Evolutionary conservation across 1,139 yeast genomes (phyloP).

Genomic region (Taiozyma onychis): DNA sequence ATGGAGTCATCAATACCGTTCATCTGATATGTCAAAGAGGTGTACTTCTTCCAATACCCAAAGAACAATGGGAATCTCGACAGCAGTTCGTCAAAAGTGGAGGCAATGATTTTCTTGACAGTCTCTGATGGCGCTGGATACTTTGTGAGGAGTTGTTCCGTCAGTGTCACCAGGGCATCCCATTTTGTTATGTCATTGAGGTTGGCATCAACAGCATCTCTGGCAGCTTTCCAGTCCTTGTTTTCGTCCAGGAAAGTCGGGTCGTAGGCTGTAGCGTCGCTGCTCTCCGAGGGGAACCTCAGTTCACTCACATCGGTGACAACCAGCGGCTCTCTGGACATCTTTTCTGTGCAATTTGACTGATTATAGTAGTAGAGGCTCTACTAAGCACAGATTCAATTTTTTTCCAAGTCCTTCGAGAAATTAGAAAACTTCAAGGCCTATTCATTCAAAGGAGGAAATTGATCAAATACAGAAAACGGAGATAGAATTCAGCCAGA

Average conservation of each 20-base stretch:
- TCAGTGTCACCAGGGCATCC: slow-evolving; percentile 20
- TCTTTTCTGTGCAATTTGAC: background rate
- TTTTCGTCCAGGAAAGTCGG: slow-evolving; percentile 30
- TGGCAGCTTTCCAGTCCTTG: slow-evolving; percentile 22
- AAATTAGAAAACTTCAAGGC: background rate
- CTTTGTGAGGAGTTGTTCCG: slow-evolving; percentile 28
- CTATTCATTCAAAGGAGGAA: too few relatives aligned
- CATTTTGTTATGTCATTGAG: slow-evolving; percentile 18
- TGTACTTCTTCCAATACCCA: slow-evolving; percentile 58
- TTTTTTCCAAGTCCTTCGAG: background rate
- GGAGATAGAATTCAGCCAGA: background rate
- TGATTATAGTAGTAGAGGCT: background rate
- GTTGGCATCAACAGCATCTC: slow-evolving; percentile 21
- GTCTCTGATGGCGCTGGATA: slow-evolving; percentile 29
- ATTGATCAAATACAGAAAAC: background rate
- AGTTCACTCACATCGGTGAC: background rate
- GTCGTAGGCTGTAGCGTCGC: slow-evolving; percentile 15
- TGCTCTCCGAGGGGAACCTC: slow-evolving; percentile 1
- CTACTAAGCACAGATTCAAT: background rate
- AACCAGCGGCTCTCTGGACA: background rate
- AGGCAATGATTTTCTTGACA: slow-evolving; percentile 26
- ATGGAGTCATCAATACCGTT: slow-evolving; percentile 49
- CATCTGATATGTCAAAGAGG: slow-evolving; percentile 46
- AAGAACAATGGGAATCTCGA: slow-evolving; percentile 48
- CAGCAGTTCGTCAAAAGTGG: slow-evolving; percentile 37